Evolutionary conservation across 2,329 filamentous ascomycete genomes (phyloP).

Genomic region (Sporothrix inflata): DNA sequence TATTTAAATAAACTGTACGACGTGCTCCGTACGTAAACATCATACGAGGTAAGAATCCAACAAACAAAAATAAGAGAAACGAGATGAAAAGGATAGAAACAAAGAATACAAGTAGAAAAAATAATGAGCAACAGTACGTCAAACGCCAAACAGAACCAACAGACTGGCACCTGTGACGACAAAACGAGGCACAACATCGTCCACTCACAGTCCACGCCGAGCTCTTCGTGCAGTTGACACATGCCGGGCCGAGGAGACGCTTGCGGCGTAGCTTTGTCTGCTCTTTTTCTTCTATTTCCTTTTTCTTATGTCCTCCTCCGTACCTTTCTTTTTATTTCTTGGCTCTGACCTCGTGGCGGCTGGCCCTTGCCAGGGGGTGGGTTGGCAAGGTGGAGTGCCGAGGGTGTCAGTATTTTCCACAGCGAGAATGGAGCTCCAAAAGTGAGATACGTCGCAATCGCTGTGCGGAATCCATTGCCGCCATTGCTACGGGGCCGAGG

Average conservation of each 20-base stretch:
- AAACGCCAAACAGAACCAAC: too few species aligned
- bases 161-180: background rate
- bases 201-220: background rate
- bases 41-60: background rate
- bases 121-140: background rate
- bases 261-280: background rate
- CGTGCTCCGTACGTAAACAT: background rate
- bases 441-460: background rate
- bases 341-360: constrained; percentile 13
- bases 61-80: background rate
- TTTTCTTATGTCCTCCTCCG: background rate
- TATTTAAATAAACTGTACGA: background rate
- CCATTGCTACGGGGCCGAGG: background rate
- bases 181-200: background rate
- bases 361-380: background rate
- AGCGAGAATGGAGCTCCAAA: too few species aligned
- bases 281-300: background rate
- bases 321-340: background rate
- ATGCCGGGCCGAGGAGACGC: background rate
- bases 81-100: background rate
- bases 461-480: background rate
- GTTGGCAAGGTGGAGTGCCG: background rate
- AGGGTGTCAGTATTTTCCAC: too few species aligned
- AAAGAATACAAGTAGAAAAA: constrained; percentile 1
- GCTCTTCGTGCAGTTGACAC: background rate